Base-by-base conservation (phyloP, 208 protist genomes). In the Trypanosoma brucei region DNA sequence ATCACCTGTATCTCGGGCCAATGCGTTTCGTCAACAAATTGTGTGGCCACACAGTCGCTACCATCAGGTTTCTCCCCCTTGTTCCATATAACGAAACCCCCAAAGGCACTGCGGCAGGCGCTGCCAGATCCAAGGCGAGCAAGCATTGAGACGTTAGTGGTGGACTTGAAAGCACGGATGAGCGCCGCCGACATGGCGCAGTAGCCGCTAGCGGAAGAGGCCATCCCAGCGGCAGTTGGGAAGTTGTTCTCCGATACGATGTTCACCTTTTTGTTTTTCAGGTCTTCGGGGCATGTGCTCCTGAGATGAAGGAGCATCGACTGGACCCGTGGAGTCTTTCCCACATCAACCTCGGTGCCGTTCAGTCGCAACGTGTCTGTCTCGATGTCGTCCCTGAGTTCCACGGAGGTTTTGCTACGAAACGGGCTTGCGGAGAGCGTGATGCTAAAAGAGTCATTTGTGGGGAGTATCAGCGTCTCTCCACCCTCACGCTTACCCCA, bases 71-170 rank as follows among this genome's bases (percentile, higher is more conserved):
- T 65, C 58, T 72, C 62, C 14, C 98, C 98, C 87, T 87, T 97
- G 51, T 96, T 75, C 98, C 98, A 99, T 55, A 88, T 84, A 5
- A 99, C 98, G 68, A 98, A 99, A 31, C 98, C 98, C 54, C 98
- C 98, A 72, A 95, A 98, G 34, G 99, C 68, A 56, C 82, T 96
- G 55, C 98, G 88, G 79, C 98, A 99, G 1, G 98, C 98, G 65
- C 92, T 98, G 35, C 97, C 98, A 35, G 93, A 98, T 33, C 97
- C 83, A 40, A 97, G 56, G 46, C 94, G 90, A 22, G 96, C 83
- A 59, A 98, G 83, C 70, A 87, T 86, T 8, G 86, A 94, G n/a
- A 96, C 78, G 49, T 97, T 92, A 11, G 89, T 69, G 31, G 71
- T 76, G 0, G 79, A 66, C 30, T 55, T 65, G 62, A 84, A 94